Evolutionary conservation across 257 asterid species (phyloP).

Genomic region (Verbena officinalis): DNA sequence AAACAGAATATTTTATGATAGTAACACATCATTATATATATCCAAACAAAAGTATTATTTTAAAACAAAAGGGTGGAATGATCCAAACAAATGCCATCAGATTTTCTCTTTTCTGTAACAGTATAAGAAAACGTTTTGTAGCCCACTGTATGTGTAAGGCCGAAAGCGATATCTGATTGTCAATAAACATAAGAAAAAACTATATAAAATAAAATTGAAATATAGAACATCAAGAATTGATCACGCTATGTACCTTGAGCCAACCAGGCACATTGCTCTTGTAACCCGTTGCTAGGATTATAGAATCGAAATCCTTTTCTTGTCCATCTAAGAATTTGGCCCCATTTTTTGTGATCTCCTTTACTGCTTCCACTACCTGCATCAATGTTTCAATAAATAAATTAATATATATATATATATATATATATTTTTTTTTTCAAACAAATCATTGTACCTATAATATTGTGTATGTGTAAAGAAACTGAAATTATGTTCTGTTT

Average conservation of each 20-base stretch:
- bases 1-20: constrained; percentile 47
- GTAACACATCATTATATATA: constrained; percentile 48
- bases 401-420: neutral
- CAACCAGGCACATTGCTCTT: constrained; percentile 91
- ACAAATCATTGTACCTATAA: too few relatives aligned
- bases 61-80: constrained; percentile 29
- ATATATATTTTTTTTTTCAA: too few relatives aligned
- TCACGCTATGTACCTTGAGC: constrained; percentile 65
- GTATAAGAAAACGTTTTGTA: constrained; percentile 69
- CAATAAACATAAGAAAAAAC: constrained; percentile 31
- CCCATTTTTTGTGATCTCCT: constrained; percentile 71
- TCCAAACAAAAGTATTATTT: constrained; percentile 35
- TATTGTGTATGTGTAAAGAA: too few relatives aligned
- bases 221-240: neutral
- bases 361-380: constrained; percentile 75
- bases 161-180: constrained; percentile 66
- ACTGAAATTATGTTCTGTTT: neutral
- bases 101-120: constrained; percentile 61
- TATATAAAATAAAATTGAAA: neutral
- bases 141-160: constrained; percentile 69
- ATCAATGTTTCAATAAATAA: neutral
- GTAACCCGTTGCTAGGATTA: constrained; percentile 92
- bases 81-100: constrained; percentile 85
- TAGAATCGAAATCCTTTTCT: constrained; percentile 75
- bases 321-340: constrained; percentile 83